A percentile compares a stretch with the other conserved stretches of the same genome.
phyloP scores from a whole-genome alignment of 1,284 basidiomycete genomes.

The Testicularia cyperi region DNA sequence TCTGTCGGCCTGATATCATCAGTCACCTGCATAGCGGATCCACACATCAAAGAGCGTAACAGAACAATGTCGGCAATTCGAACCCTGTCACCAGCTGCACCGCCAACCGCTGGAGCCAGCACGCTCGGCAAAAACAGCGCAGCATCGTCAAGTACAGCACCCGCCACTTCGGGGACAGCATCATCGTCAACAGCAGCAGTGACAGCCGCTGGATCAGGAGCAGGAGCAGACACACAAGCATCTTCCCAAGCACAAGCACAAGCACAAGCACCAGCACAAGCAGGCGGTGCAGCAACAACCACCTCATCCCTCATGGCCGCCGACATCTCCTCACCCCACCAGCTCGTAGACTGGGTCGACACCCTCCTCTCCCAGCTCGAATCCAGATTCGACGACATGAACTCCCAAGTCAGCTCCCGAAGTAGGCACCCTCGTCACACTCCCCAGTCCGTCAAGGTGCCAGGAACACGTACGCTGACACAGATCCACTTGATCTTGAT shows the following conservation, averaged over 20 bases:
- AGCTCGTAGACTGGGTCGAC: constrained; percentile 59
- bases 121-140: too few relatives aligned
- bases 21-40: too few relatives aligned
- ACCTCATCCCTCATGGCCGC: constrained; percentile 4
- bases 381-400: constrained; percentile 48
- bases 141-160: not conserved
- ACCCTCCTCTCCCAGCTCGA: constrained; percentile 49
- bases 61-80: too few relatives aligned
- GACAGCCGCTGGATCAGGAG: not conserved
- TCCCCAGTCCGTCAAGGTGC: not conserved
- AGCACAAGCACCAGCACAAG: constrained; percentile 1
- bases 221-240: too few relatives aligned
- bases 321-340: constrained; percentile 51
- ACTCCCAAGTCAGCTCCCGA: constrained; percentile 43
- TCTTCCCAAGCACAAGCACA: too few relatives aligned
- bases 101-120: too few relatives aligned
- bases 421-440: constrained; percentile 35
- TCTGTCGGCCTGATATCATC: too few relatives aligned
- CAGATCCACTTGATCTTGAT: not conserved
- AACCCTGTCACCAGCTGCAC: too few relatives aligned
- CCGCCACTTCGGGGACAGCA: constrained; percentile 1
- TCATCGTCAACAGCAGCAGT: not conserved
- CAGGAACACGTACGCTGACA: not conserved
- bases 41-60: too few relatives aligned
- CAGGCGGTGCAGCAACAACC: not conserved